A percentile compares a stretch with the other conserved stretches of the same genome.
Evolutionary conservation across 352 stramenopile species (phyloP).

Genomic region (Phytophthora fragariaefolia): DNA sequence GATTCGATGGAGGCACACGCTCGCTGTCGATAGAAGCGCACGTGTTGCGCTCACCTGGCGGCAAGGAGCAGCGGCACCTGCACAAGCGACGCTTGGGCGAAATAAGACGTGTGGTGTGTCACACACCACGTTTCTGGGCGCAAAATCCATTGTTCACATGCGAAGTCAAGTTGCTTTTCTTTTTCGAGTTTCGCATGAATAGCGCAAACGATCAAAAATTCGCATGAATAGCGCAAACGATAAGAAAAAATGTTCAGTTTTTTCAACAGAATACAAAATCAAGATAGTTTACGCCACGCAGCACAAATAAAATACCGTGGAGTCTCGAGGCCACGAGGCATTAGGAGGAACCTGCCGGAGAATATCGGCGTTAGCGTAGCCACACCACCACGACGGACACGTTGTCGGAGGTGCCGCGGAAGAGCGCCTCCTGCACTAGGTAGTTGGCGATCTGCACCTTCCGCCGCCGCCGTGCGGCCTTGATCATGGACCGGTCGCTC

Average conservation of each 20-base stretch:
- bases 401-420: conserved; percentile 92
- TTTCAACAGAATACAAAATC: conserved; percentile 27
- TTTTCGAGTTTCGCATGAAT: conserved; percentile 6
- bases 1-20: conserved; percentile 8
- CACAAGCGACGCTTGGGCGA: neutral
- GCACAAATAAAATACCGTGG: neutral
- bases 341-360: neutral
- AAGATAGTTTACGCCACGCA: conserved; percentile 28
- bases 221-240: neutral
- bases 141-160: conserved; percentile 26
- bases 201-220: too few relatives aligned
- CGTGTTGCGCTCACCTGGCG: conserved; percentile 12
- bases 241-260: conserved; percentile 5
- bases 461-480: conserved; percentile 81
- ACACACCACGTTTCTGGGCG: conserved; percentile 4
- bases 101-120: conserved; percentile 1
- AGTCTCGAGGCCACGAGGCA: neutral
- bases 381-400: conserved; percentile 92
- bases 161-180: neutral
- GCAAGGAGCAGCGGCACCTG: neutral
- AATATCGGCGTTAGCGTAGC: conserved; percentile 61
- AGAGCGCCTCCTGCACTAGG: conserved; percentile 91
- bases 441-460: conserved; percentile 94
- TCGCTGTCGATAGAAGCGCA: conserved; percentile 1
- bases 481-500: conserved; percentile 91